These are phyloP conservation scores for Adansonia digitata DNA, from an alignment of 345 rosid genomes.

Conservation along the genomic window DNA sequence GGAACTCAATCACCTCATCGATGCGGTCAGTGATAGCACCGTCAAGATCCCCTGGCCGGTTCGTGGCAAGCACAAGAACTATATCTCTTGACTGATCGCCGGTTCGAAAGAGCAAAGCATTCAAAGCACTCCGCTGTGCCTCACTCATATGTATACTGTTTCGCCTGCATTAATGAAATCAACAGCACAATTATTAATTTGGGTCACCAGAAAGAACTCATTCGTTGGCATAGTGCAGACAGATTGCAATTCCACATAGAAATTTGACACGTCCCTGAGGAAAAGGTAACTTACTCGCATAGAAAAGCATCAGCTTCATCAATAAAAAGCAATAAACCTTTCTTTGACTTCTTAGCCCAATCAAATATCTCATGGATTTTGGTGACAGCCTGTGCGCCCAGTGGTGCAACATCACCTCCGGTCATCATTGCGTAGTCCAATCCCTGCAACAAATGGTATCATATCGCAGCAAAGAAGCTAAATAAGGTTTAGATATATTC, in stretches of 20 bases:
- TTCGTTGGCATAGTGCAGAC: background rate
- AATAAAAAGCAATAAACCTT: conserved; percentile 81
- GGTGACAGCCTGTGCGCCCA: conserved; percentile 90
- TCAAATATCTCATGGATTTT: conserved; percentile 93
- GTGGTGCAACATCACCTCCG: conserved; percentile 97
- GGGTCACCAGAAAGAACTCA: background rate
- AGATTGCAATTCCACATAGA: background rate
- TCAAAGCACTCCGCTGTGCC: conserved; percentile 86
- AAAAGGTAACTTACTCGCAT: conserved; percentile 65
- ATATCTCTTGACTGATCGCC: conserved; percentile 96
- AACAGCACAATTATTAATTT: conserved; percentile 3
- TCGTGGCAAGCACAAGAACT: conserved; percentile 85
- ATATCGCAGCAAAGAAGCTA: conserved; percentile 10
- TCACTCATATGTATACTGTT: conserved; percentile 90
- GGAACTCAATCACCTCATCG: conserved; percentile 87
- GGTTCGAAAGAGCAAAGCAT: conserved; percentile 82
- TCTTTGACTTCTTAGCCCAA: conserved; percentile 90
- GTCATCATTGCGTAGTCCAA: conserved; percentile 99
- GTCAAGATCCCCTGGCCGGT: conserved; percentile 92
- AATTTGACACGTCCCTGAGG: conserved; percentile 3
- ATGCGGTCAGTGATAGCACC: conserved; percentile 84
- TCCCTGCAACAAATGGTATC: conserved; percentile 43
- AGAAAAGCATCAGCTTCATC: conserved; percentile 97
- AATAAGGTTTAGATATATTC: background rate
- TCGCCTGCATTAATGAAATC: conserved; percentile 51